Conservation (phyloP, 495 filamentous ascomycete species). For the Rhypophila decipiens region DNA sequence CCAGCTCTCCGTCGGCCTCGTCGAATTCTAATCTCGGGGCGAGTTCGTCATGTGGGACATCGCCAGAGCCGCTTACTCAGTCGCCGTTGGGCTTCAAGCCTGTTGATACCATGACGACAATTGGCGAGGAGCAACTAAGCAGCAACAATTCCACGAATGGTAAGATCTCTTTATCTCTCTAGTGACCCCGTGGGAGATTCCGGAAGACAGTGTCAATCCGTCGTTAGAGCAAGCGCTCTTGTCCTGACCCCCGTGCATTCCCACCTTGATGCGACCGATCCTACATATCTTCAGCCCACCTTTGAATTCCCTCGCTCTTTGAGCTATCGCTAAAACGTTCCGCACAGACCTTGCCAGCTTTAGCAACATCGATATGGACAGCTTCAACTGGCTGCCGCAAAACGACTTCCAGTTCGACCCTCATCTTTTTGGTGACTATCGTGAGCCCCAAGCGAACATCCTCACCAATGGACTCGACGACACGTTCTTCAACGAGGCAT, state of each 20-base stretch:
- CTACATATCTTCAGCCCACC: not conserved
- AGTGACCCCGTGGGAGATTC: no score
- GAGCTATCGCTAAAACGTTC: conserved; percentile 4
- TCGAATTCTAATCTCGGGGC: conserved; percentile 48
- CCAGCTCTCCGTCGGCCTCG: conserved; percentile 59
- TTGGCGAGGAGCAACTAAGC: conserved; percentile 47
- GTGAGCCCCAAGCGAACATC: conserved; percentile 77
- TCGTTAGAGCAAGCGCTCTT: no score
- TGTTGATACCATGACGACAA: conserved; percentile 51
- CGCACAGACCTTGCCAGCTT: conserved; percentile 28
- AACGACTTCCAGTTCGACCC: conserved; percentile 89
- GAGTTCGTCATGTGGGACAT: conserved; percentile 73
- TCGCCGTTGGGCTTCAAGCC: conserved; percentile 53
- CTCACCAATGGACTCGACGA: conserved; percentile 29
- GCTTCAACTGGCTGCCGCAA: conserved; percentile 75
- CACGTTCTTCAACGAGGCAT: conserved; percentile 58
- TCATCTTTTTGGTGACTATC: conserved; percentile 85
- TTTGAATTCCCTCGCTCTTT: not conserved
- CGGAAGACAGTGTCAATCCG: not conserved
- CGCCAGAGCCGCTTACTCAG: conserved; percentile 49
- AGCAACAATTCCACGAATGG: conserved; percentile 20
- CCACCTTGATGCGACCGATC: no score
- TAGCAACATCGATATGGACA: conserved; percentile 19
- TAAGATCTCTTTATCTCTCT: no score
- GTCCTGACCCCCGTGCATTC: no score